A percentile compares a stretch with the other conserved stretches of the same genome.
Conservation (phyloP, 495 filamentous ascomycete species). For the Penicillium paradoxum region DNA sequence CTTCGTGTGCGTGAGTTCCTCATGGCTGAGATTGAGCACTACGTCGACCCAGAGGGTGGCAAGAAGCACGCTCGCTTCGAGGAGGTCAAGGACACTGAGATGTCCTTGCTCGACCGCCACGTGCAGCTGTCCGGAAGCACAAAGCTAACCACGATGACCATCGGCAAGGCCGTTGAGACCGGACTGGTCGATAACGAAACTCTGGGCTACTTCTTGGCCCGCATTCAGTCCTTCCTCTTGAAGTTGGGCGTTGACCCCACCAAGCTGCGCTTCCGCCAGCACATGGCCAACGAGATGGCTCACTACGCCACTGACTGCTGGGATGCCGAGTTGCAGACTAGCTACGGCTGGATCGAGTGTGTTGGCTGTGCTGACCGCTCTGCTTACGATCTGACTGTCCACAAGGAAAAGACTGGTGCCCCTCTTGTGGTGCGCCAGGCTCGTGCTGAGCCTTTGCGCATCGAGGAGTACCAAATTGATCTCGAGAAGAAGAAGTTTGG, state of each 20-base stretch:
- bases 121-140: conserved; percentile 68
- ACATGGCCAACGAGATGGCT: conserved; percentile 80
- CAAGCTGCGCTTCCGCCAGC: conserved; percentile 79
- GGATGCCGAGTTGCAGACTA: conserved; percentile 76
- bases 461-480: conserved; percentile 71
- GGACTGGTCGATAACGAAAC: conserved; percentile 77
- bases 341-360: conserved; percentile 82
- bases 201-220: conserved; percentile 79
- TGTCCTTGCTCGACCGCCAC: conserved; percentile 64
- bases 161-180: conserved; percentile 66
- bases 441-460: conserved; percentile 57
- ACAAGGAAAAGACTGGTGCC: conserved; percentile 76
- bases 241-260: conserved; percentile 63
- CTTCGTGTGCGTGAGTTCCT: conserved; percentile 67
- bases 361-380: conserved; percentile 81
- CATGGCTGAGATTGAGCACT: conserved; percentile 74
- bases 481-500: conserved; percentile 83
- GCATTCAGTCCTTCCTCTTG: conserved; percentile 68
- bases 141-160: conserved; percentile 51
- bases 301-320: conserved; percentile 83
- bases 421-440: conserved; percentile 66
- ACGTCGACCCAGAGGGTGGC: conserved; percentile 64
- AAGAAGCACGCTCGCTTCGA: conserved; percentile 65
- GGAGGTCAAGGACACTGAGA: conserved; percentile 56
- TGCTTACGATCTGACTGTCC: conserved; percentile 73